phyloP scores from a whole-genome alignment of 2,329 filamentous ascomycete species.

The Curvularia lunata region DNA sequence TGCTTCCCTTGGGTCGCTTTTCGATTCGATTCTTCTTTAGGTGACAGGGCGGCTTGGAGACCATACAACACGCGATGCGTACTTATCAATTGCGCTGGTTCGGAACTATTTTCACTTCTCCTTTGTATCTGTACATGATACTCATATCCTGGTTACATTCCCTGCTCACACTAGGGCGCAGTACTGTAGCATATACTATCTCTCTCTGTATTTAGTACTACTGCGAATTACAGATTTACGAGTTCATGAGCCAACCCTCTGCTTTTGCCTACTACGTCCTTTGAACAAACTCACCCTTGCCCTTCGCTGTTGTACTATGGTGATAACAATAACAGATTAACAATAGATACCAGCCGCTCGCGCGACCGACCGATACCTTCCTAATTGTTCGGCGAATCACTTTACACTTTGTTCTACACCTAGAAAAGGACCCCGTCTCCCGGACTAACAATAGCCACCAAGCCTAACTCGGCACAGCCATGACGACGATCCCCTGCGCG shows the following conservation, averaged over 20 bases:
- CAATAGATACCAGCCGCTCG: not conserved
- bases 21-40: conserved; percentile 12
- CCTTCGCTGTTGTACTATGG: not conserved
- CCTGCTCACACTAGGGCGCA: conserved; percentile 12
- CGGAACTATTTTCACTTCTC: conserved; percentile 21
- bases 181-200: conserved; percentile 11
- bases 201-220: conserved; percentile 1
- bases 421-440: not conserved
- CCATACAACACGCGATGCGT: conserved; percentile 13
- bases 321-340: not conserved
- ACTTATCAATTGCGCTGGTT: conserved; percentile 18
- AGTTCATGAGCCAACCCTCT: conserved; percentile 15
- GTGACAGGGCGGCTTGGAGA: conserved; percentile 24
- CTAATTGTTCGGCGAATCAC: not conserved
- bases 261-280: too few species aligned
- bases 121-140: conserved; percentile 23
- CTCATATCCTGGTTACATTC: conserved; percentile 17
- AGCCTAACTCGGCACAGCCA: not conserved
- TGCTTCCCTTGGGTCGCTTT: not conserved
- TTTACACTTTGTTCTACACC: not conserved
- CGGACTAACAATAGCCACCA: not conserved
- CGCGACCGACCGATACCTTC: not conserved
- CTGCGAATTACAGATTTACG: conserved; percentile 18
- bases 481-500: not conserved
- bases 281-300: too few species aligned